Evolutionary conservation across 257 asterid genomes (phyloP).

Genomic region (Scutellaria minor): DNA sequence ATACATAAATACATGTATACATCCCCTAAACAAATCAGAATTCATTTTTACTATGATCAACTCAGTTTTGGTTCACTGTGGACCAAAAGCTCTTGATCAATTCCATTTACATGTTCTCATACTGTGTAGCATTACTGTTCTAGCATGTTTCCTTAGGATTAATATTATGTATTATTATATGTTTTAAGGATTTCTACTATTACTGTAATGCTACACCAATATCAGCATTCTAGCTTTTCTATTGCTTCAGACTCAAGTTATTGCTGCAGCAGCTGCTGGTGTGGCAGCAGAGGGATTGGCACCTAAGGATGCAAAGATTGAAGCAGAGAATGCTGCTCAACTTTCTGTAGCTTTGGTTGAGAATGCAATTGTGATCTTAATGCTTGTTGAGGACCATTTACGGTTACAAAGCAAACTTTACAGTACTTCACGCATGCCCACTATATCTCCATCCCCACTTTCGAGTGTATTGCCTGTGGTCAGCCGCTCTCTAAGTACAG

Average conservation of each 20-base stretch:
- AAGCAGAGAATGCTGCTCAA: constrained; percentile 98
- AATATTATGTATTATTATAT: constrained; percentile 6
- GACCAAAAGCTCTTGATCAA: constrained; percentile 19
- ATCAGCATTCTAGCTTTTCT: constrained; percentile 52
- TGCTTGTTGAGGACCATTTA: constrained; percentile 98
- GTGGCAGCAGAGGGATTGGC: constrained; percentile 96
- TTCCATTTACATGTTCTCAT: constrained; percentile 10
- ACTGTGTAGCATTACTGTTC: constrained; percentile 17
- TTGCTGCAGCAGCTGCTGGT: constrained; percentile 99
- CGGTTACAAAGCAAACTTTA: constrained; percentile 92
- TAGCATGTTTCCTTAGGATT: constrained; percentile 19
- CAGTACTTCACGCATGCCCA: constrained; percentile 67
- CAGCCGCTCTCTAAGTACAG: constrained; percentile 52
- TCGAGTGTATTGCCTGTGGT: constrained; percentile 59
- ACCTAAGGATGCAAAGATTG: constrained; percentile 86
- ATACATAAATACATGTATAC: background rate
- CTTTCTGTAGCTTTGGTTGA: constrained; percentile 98
- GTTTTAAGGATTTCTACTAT: constrained; percentile 24
- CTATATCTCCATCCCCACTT: constrained; percentile 69
- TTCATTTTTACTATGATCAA: constrained; percentile 1
- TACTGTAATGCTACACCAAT: constrained; percentile 40
- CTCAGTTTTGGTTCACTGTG: constrained; percentile 20
- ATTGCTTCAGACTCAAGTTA: constrained; percentile 87
- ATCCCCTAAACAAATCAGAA: constrained; percentile 7
- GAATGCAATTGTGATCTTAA: constrained; percentile 95